phyloP scores from a whole-genome alignment of 225 moss, liverwort and hornwort genomes.

The Pleurozium schreberi region DNA sequence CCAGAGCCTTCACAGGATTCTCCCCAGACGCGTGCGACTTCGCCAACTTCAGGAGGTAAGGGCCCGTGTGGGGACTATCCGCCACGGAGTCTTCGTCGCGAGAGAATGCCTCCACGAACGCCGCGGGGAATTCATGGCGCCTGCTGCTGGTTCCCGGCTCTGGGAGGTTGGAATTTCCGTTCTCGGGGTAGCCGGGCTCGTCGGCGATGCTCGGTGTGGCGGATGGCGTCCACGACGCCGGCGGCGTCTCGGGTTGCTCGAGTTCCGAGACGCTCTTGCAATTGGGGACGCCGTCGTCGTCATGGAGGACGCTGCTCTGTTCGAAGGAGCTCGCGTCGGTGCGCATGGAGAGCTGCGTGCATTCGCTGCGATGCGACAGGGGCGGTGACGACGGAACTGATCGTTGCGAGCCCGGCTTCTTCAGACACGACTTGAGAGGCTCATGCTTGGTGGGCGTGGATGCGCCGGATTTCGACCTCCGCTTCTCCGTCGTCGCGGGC shows the following conservation, averaged over 20 bases:
- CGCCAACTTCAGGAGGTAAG: conserved; percentile 35
- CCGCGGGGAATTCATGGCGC: conserved; percentile 11
- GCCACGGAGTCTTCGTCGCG: conserved; percentile 29
- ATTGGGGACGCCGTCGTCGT: neutral
- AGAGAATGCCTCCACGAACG: conserved; percentile 38
- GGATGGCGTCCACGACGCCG: neutral
- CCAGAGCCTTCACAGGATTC: conserved; percentile 34
- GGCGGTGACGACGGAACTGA: conserved; percentile 9
- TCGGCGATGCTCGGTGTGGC: neutral
- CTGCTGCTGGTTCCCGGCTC: neutral
- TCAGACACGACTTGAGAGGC: conserved; percentile 36
- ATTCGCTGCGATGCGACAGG: conserved; percentile 28
- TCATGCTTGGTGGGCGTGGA: conserved; percentile 16
- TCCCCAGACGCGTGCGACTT: conserved; percentile 36
- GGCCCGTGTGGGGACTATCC: conserved; percentile 33
- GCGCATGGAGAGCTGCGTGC: conserved; percentile 30
- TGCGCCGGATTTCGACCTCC: conserved; percentile 7
- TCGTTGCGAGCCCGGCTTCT: conserved; percentile 3
- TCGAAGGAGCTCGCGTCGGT: conserved; percentile 29
- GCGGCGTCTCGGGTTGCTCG: neutral
- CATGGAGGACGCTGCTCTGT: conserved; percentile 7
- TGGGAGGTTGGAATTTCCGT: neutral
- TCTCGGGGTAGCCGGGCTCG: neutral
- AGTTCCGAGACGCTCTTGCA: conserved; percentile 1
- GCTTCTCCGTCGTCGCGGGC: neutral